These are phyloP conservation scores for Candida gorgasii DNA, from an alignment of 805 yeast species.

Conservation along the genomic window DNA sequence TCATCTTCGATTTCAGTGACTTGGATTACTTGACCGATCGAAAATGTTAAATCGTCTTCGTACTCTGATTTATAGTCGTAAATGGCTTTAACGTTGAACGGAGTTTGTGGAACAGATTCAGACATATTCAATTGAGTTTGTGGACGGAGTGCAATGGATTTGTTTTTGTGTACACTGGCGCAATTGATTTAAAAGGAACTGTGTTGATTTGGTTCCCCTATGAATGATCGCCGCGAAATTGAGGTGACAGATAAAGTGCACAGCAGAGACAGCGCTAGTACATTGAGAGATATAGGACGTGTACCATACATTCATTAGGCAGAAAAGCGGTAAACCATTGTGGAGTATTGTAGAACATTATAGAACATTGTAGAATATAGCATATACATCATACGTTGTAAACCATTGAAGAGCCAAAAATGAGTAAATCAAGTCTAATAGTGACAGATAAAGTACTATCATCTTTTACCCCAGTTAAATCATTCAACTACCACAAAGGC, in stretches of 20 bases:
- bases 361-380: too few species aligned
- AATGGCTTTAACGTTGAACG: conserved; percentile 69
- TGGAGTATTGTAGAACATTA: too few species aligned
- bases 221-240: neutral
- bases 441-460: conserved; percentile 9
- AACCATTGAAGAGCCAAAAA: too few species aligned
- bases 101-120: conserved; percentile 24
- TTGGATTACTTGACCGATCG: conserved; percentile 64
- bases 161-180: neutral
- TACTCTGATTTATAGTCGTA: conserved; percentile 62
- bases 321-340: too few species aligned
- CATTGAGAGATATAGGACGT: too few species aligned
- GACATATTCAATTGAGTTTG: conserved; percentile 7
- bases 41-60: conserved; percentile 80
- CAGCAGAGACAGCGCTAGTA: too few species aligned
- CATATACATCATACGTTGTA: too few species aligned
- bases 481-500: conserved; percentile 49
- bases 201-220: conserved; percentile 1
- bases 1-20: conserved; percentile 85
- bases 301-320: too few species aligned
- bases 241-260: too few species aligned
- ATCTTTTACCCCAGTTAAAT: conserved; percentile 42
- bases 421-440: conserved; percentile 5
- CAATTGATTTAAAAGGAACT: neutral
- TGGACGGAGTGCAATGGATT: neutral